phyloP scores from a whole-genome alignment of 371 early-diverging fungal genomes.

The Mucor mucedo region DNA sequence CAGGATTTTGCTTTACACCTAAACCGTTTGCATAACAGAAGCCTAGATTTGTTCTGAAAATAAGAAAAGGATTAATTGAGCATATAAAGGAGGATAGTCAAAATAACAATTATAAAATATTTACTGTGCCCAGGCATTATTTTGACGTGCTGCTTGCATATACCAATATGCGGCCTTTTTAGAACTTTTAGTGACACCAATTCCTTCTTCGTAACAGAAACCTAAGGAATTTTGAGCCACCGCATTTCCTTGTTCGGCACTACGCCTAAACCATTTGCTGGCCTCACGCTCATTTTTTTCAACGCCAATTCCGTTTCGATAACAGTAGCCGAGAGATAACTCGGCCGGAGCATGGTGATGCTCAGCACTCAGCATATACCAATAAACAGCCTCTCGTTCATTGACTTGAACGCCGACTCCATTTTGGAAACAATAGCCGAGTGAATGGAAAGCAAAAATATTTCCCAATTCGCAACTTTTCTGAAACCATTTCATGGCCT shows the following conservation, averaged over 20 bases:
- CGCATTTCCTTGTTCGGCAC: conserved; percentile 75
- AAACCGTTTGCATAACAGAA: conserved; percentile 75
- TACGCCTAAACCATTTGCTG: conserved; percentile 68
- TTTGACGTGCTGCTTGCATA: conserved; percentile 65
- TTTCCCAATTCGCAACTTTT: conserved; percentile 80
- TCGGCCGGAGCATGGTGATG: conserved; percentile 73
- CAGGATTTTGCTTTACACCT: conserved; percentile 62
- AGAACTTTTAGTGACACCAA: conserved; percentile 63
- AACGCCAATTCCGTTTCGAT: conserved; percentile 74
- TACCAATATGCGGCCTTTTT: conserved; percentile 69
- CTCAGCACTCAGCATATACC: conserved; percentile 75
- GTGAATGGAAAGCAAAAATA: conserved; percentile 80
- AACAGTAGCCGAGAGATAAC: conserved; percentile 87
- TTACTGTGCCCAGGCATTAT: conserved; percentile 70
- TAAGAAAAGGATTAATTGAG: not conserved
- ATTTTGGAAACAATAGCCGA: conserved; percentile 92
- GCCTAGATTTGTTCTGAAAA: conserved; percentile 59
- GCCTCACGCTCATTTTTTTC: conserved; percentile 70
- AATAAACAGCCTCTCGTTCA: conserved; percentile 68
- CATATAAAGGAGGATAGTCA: not conserved
- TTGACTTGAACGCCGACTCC: conserved; percentile 77
- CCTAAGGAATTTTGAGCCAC: conserved; percentile 87
- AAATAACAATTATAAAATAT: not conserved
- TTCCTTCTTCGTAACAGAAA: conserved; percentile 79
- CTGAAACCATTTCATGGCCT: conserved; percentile 76